A percentile compares a stretch with the other conserved stretches of the same genome.
Evolutionary conservation across 2,329 filamentous ascomycete species (phyloP).

Genomic region (Apiospora sp.): DNA sequence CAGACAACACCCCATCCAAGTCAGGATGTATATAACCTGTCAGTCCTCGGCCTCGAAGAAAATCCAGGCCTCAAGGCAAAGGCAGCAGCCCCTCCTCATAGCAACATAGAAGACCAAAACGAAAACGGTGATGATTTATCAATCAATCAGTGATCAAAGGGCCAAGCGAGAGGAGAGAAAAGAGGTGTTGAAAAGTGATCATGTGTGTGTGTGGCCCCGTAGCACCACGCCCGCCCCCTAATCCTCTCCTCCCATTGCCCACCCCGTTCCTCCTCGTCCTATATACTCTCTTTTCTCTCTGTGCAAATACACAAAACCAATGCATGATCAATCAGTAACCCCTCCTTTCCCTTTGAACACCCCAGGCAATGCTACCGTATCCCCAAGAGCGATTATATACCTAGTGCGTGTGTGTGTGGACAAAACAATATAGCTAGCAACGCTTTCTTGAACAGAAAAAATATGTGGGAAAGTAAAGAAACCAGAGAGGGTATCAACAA

Average conservation of each 20-base stretch:
- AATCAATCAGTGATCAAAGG: neutral
- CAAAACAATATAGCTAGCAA: conserved; percentile 22
- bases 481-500: conserved; percentile 21
- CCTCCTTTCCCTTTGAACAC: conserved; percentile 12
- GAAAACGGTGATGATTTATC: neutral
- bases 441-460: conserved; percentile 20
- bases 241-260: neutral
- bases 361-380: conserved; percentile 19
- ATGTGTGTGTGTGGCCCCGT: neutral
- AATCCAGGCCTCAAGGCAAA: neutral
- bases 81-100: neutral
- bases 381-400: conserved; percentile 20
- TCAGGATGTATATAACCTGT: neutral
- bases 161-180: neutral
- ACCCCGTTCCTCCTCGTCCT: neutral
- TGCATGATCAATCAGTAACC: conserved; percentile 15
- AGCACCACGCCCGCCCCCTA: neutral
- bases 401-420: conserved; percentile 1
- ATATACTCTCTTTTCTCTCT: conserved; percentile 1
- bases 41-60: neutral
- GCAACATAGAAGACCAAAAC: neutral
- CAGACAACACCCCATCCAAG: neutral
- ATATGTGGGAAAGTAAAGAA: neutral
- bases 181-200: neutral
- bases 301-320: conserved; percentile 3